Evolutionary conservation across 805 yeast species (phyloP).

Genomic region (Tetrapisispora arboricola): DNA sequence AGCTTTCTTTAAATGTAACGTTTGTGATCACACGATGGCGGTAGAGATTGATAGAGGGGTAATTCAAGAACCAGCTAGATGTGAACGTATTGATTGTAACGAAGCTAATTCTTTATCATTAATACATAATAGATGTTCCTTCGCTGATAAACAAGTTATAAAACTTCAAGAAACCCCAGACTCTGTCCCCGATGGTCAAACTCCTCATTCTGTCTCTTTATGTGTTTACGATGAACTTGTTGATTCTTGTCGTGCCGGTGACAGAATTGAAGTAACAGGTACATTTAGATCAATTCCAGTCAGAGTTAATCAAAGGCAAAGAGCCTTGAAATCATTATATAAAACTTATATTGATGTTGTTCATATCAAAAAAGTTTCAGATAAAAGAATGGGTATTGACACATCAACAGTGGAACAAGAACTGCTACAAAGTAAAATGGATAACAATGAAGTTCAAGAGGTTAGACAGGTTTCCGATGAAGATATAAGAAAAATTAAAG

Average conservation of each 20-base stretch:
- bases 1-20: constrained; percentile 90
- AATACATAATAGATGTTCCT: constrained; percentile 83
- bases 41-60: constrained; percentile 93
- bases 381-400: constrained; percentile 72
- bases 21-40: constrained; percentile 85
- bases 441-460: constrained; percentile 60
- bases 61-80: constrained; percentile 83
- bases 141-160: constrained; percentile 91
- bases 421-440: constrained; percentile 40
- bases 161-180: constrained; percentile 95
- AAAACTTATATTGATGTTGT: constrained; percentile 93
- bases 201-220: constrained; percentile 90
- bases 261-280: constrained; percentile 90
- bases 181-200: constrained; percentile 94
- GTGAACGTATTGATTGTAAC: constrained; percentile 83
- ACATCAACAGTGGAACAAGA: constrained; percentile 45
- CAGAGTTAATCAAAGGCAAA: constrained; percentile 71
- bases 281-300: constrained; percentile 90
- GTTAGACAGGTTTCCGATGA: constrained; percentile 55
- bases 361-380: constrained; percentile 80
- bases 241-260: constrained; percentile 93
- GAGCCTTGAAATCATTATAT: constrained; percentile 73
- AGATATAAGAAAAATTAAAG: constrained; percentile 56
- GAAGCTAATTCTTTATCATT: constrained; percentile 80
- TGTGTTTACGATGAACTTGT: constrained; percentile 95